A percentile compares a stretch with the other conserved stretches of the same genome.
Conservation (phyloP, 192 early-diverging fungal genomes). For the Linnemannia schmuckeri region DNA sequence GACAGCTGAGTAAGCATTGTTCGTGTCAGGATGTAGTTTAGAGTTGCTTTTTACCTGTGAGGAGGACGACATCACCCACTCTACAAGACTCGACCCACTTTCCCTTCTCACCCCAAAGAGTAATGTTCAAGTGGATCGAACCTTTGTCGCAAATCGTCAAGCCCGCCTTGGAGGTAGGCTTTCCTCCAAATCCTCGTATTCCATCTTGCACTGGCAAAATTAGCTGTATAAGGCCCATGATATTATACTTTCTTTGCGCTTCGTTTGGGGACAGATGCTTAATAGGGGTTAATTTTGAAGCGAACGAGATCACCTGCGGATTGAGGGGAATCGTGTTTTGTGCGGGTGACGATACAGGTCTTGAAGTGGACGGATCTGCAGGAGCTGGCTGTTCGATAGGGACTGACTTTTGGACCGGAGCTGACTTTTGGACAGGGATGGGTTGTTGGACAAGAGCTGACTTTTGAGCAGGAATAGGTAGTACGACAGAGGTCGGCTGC, state of each 20-base stretch:
- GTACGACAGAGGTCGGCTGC: too few species aligned
- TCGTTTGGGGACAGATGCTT: background rate
- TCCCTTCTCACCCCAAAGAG: slow-evolving; percentile 1
- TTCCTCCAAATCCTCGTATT: background rate
- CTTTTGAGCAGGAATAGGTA: too few species aligned
- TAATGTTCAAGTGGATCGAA: background rate
- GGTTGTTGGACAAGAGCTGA: too few species aligned
- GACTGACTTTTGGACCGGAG: too few species aligned
- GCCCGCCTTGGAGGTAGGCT: background rate
- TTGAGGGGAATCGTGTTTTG: background rate
- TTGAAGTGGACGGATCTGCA: background rate
- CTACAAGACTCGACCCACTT: background rate
- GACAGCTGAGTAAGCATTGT: background rate
- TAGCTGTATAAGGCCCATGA: background rate
- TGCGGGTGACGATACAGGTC: background rate
- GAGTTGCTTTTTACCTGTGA: background rate
- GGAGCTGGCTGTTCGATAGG: background rate
- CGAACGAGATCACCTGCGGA: background rate
- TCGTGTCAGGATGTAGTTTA: too few species aligned
- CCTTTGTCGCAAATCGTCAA: background rate
- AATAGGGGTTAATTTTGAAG: background rate
- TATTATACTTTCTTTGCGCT: background rate
- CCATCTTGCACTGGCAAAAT: background rate
- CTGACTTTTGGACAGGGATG: too few species aligned
- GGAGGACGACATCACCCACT: background rate